A percentile compares a stretch with the other conserved stretches of the same genome.
Evolutionary conservation across 305 asterid genomes (phyloP).

Genomic region (Fraxinus angustifolia): DNA sequence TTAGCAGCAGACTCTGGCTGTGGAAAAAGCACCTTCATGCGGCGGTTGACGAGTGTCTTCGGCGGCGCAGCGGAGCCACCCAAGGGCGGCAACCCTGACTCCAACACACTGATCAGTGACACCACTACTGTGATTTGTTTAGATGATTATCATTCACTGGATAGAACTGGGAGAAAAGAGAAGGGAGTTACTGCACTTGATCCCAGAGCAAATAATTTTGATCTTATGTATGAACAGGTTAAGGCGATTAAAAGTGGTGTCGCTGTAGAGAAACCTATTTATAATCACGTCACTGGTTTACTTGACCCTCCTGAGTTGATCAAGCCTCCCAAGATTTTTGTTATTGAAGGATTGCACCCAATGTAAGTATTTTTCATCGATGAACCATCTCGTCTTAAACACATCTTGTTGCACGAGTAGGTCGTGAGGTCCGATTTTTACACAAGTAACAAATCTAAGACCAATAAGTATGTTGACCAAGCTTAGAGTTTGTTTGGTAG

Average conservation of each 20-base stretch:
- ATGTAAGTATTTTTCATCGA: constrained; percentile 52
- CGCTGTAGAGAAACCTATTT: constrained; percentile 78
- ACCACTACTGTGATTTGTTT: constrained; percentile 86
- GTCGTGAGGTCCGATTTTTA: neutral
- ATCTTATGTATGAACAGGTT: constrained; percentile 93
- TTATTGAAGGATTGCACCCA: constrained; percentile 96
- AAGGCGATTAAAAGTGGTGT: constrained; percentile 73
- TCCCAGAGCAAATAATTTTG: constrained; percentile 82
- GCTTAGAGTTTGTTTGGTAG: neutral
- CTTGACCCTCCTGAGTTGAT: constrained; percentile 86
- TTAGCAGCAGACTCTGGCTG: constrained; percentile 96
- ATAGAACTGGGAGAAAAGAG: constrained; percentile 80
- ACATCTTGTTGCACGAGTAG: neutral
- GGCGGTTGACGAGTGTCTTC: constrained; percentile 89
- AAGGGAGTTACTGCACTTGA: constrained; percentile 96
- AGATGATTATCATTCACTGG: constrained; percentile 95
- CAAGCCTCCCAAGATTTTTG: constrained; percentile 92
- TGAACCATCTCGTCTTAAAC: neutral
- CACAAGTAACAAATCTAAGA: neutral
- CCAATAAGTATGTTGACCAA: too few species aligned
- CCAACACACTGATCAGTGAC: constrained; percentile 86
- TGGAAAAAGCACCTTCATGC: constrained; percentile 96
- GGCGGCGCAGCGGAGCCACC: constrained; percentile 99
- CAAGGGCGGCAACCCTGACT: constrained; percentile 92
- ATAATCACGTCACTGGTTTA: constrained; percentile 82